Conservation (phyloP, 1,139 yeast species). For the Ogataea hybrid region DNA sequence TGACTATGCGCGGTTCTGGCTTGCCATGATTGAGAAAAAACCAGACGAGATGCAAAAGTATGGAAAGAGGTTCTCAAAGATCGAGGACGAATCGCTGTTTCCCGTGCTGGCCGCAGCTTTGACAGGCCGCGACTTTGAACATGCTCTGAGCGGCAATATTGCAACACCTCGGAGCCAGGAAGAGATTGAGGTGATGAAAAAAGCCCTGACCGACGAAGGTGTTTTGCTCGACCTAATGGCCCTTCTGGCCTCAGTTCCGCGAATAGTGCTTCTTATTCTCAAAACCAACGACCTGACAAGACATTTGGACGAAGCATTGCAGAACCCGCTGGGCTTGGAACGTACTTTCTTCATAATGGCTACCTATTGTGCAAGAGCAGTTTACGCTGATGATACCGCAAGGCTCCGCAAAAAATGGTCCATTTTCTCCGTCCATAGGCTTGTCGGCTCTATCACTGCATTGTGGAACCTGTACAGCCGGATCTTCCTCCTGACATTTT, state of each 20-base stretch:
- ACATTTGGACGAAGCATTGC: slow-evolving; percentile 77
- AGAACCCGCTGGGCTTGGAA: slow-evolving; percentile 84
- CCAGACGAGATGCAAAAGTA: slow-evolving; percentile 63
- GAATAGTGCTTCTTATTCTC: slow-evolving; percentile 77
- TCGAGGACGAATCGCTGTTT: slow-evolving; percentile 67
- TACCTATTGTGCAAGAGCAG: slow-evolving; percentile 79
- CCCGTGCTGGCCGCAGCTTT: slow-evolving; percentile 88
- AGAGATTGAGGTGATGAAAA: slow-evolving; percentile 66
- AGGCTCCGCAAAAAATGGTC: slow-evolving; percentile 33
- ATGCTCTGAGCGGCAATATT: slow-evolving; percentile 74
- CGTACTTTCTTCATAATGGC: slow-evolving; percentile 89
- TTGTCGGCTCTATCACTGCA: slow-evolving; percentile 36
- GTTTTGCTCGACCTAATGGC: slow-evolving; percentile 76
- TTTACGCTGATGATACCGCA: slow-evolving; percentile 63
- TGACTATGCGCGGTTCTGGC: slow-evolving; percentile 90
- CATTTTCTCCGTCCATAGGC: slow-evolving; percentile 42
- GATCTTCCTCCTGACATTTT: slow-evolving; percentile 50
- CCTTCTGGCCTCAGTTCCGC: slow-evolving; percentile 75
- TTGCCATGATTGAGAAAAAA: slow-evolving; percentile 76
- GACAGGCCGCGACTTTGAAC: slow-evolving; percentile 78
- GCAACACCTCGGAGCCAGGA: slow-evolving; percentile 49
- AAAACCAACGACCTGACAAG: slow-evolving; percentile 95
- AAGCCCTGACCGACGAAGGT: slow-evolving; percentile 56
- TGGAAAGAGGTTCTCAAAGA: slow-evolving; percentile 79
- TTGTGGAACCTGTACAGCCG: slow-evolving; percentile 51